Evolutionary conservation across 768 basidiomycete species (phyloP).

Genomic region (Suillus variegatus): DNA sequence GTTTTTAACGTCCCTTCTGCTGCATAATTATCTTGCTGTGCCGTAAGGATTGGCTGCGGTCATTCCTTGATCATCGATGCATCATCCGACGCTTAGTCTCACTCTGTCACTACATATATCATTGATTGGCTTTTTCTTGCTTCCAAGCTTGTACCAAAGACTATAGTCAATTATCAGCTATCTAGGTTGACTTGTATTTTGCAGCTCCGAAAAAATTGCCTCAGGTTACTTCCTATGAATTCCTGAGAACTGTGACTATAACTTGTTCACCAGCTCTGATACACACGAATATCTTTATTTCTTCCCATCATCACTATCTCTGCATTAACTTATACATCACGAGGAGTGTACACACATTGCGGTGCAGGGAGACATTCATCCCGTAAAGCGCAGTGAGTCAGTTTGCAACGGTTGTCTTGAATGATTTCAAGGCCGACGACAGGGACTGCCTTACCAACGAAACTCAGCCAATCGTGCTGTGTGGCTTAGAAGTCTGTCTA

Average conservation of each 20-base stretch:
- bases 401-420: neutral
- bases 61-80: neutral
- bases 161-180: neutral
- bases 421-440: neutral
- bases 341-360: neutral
- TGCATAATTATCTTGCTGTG: neutral
- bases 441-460: neutral
- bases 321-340: neutral
- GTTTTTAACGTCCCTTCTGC: neutral
- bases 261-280: neutral
- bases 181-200: neutral
- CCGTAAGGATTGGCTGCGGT: neutral
- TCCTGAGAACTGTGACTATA: conserved; percentile 2
- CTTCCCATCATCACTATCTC: neutral
- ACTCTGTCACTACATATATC: neutral
- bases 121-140: neutral
- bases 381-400: neutral
- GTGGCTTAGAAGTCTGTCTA: neutral
- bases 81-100: neutral
- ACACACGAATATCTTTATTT: conserved; percentile 6
- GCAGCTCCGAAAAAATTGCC: neutral
- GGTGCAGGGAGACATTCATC: neutral
- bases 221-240: neutral
- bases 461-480: conserved; percentile 4
- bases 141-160: neutral